Evolutionary conservation across 2,329 filamentous ascomycete genomes (phyloP).

Genomic region (Pseudonectria buxi): DNA sequence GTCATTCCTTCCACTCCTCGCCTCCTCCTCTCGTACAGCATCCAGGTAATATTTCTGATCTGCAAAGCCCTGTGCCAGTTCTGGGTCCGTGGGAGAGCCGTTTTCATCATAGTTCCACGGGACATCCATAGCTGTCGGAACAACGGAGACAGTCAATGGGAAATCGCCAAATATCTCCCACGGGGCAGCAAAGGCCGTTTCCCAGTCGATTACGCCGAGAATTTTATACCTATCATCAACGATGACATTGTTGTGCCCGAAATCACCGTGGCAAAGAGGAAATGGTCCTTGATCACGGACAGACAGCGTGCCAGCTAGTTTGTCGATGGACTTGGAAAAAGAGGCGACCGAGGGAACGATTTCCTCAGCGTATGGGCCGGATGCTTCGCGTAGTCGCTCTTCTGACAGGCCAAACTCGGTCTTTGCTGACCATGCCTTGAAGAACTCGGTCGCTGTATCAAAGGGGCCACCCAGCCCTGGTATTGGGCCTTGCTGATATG

Average conservation of each 20-base stretch:
- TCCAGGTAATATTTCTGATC: slow-evolving; percentile 2
- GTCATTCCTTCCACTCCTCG: slow-evolving; percentile 4
- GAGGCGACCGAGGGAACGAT: slow-evolving; percentile 3
- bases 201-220: slow-evolving; percentile 6
- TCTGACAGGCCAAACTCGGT: slow-evolving; percentile 2
- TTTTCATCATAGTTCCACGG: slow-evolving; percentile 3
- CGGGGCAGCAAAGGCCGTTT: slow-evolving; percentile 4
- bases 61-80: slow-evolving; percentile 2
- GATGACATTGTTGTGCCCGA: slow-evolving; percentile 4
- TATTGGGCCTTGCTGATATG: slow-evolving; percentile 4
- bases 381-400: slow-evolving; percentile 3
- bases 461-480: slow-evolving; percentile 3
- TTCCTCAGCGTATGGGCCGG: slow-evolving; percentile 4
- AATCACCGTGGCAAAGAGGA: slow-evolving; percentile 5
- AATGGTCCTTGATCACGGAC: slow-evolving; percentile 4
- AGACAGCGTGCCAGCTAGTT: slow-evolving; percentile 3
- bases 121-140: slow-evolving; percentile 5
- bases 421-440: slow-evolving; percentile 5
- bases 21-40: slow-evolving; percentile 4
- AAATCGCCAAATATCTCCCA: slow-evolving; percentile 7
- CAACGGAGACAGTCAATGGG: slow-evolving; percentile 4
- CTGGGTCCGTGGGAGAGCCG: slow-evolving; percentile 1
- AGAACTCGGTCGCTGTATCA: slow-evolving; percentile 5
- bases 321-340: slow-evolving; percentile 3
- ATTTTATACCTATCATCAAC: slow-evolving; percentile 3